A percentile compares a stretch with the other conserved stretches of the same genome.
phyloP scores from a whole-genome alignment of 2,329 filamentous ascomycete genomes.

The Diaporthe citriasiana region DNA sequence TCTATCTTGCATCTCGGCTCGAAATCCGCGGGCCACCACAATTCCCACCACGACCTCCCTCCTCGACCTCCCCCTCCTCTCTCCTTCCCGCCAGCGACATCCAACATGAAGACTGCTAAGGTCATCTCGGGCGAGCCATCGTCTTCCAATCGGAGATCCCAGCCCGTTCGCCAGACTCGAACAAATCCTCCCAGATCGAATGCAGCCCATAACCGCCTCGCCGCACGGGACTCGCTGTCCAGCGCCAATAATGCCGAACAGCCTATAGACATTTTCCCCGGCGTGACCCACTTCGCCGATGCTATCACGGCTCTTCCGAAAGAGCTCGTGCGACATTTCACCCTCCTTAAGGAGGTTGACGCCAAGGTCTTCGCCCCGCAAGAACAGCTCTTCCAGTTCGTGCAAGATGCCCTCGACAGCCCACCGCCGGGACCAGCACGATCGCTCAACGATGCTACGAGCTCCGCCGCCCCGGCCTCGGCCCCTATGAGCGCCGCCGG shows the following conservation, averaged over 20 bases:
- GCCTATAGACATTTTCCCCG: conserved; percentile 77
- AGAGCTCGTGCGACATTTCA: conserved; percentile 96
- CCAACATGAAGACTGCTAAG: conserved; percentile 70
- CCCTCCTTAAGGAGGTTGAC: conserved; percentile 96
- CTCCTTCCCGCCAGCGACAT: conserved; percentile 34
- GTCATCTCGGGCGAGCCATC: conserved; percentile 56
- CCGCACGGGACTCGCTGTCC: conserved; percentile 61
- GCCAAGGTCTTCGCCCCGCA: conserved; percentile 94
- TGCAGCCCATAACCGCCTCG: conserved; percentile 60
- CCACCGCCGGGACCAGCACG: conserved; percentile 61
- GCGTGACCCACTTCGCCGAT: conserved; percentile 85
- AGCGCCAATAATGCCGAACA: conserved; percentile 64
- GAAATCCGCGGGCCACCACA: conserved; percentile 18
- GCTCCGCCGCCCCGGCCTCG: conserved; percentile 58
- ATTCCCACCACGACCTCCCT: conserved; percentile 38
- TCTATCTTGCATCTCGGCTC: conserved; percentile 34
- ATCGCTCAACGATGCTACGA: conserved; percentile 60
- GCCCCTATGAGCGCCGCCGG: conserved; percentile 65
- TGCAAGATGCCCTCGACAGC: conserved; percentile 73
- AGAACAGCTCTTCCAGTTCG: conserved; percentile 82
- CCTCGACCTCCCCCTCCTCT: conserved; percentile 19
- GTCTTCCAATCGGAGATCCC: conserved; percentile 69
- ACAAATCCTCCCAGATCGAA: conserved; percentile 73
- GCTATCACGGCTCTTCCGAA: conserved; percentile 92
- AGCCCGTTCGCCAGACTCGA: conserved; percentile 75